These are phyloP conservation scores for Lactarius tabidus DNA, from an alignment of 768 basidiomycete species.

Conservation along the genomic window DNA sequence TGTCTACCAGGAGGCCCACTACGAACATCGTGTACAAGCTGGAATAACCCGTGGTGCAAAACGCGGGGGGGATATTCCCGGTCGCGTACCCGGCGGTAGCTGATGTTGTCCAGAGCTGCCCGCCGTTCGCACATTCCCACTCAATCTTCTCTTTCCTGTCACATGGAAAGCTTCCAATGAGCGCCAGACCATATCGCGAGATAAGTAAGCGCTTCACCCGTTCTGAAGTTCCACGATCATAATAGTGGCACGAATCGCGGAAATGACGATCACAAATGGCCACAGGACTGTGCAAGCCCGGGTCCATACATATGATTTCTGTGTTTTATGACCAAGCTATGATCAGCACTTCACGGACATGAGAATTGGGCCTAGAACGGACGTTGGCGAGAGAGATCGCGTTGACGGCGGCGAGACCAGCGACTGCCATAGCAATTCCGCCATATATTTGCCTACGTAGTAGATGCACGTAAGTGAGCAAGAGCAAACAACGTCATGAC, in stretches of 20 bases:
- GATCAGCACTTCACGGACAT: slow-evolving; percentile 26
- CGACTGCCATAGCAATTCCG: slow-evolving; percentile 56
- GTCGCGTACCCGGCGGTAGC: slow-evolving; percentile 40
- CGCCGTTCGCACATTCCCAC: slow-evolving; percentile 73
- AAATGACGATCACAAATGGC: slow-evolving; percentile 66
- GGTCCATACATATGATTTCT: slow-evolving; percentile 70
- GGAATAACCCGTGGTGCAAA: slow-evolving; percentile 58
- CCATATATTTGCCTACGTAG: slow-evolving; percentile 61
- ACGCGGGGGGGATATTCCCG: slow-evolving; percentile 47
- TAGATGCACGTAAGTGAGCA: slow-evolving; percentile 1
- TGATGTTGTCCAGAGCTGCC: slow-evolving; percentile 53
- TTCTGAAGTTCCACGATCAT: slow-evolving; percentile 73
- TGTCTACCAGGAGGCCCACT: slow-evolving; percentile 55
- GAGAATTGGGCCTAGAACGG: slow-evolving; percentile 19
- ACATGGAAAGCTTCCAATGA: slow-evolving; percentile 11
- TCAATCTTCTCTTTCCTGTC: slow-evolving; percentile 59
- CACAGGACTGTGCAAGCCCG: slow-evolving; percentile 61
- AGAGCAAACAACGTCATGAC: slow-evolving; percentile 6
- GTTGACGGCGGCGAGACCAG: slow-evolving; percentile 46
- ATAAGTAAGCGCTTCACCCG: slow-evolving; percentile 46
- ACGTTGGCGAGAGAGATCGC: slow-evolving; percentile 64
- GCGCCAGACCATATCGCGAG: slow-evolving; percentile 12
- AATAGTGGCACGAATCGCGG: slow-evolving; percentile 58
- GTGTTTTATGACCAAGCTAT: slow-evolving; percentile 21
- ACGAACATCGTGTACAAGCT: slow-evolving; percentile 65